These are phyloP conservation scores for Penicillium soppii DNA, from an alignment of 495 filamentous ascomycete species.

Conservation along the genomic window DNA sequence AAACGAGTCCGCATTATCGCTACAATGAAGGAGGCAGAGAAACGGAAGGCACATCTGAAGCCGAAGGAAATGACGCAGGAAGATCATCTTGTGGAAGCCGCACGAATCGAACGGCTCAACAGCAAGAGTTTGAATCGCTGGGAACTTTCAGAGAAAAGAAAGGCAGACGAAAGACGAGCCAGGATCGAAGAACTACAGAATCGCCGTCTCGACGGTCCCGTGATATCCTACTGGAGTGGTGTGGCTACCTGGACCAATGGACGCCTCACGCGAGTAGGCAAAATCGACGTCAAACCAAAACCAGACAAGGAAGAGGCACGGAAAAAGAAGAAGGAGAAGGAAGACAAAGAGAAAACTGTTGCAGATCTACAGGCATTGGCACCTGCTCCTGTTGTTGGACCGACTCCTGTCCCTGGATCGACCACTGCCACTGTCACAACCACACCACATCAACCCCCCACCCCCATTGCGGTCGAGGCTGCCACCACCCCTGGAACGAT, in stretches of 20 bases:
- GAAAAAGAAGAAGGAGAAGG: constrained; percentile 40
- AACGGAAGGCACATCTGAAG: constrained; percentile 70
- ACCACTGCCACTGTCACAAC: background rate
- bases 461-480: background rate
- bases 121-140: constrained; percentile 89
- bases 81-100: constrained; percentile 83
- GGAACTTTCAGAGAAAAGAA: constrained; percentile 86
- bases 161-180: constrained; percentile 75
- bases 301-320: constrained; percentile 39
- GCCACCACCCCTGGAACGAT: background rate
- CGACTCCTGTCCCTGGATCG: constrained; percentile 2
- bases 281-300: constrained; percentile 57
- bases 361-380: constrained; percentile 25
- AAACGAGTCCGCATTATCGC: constrained; percentile 74
- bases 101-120: constrained; percentile 77
- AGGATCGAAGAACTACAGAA: constrained; percentile 84
- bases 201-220: constrained; percentile 81
- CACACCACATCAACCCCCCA: background rate
- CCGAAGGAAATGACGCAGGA: constrained; percentile 83
- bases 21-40: constrained; percentile 84
- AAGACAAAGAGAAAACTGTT: constrained; percentile 24
- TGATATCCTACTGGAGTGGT: constrained; percentile 92
- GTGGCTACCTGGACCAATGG: constrained; percentile 74
- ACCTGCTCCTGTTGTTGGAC: constrained; percentile 12
- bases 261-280: constrained; percentile 71